Evolutionary conservation across 371 early-diverging fungal genomes (phyloP).

Genomic region (Zychaea mexicana): DNA sequence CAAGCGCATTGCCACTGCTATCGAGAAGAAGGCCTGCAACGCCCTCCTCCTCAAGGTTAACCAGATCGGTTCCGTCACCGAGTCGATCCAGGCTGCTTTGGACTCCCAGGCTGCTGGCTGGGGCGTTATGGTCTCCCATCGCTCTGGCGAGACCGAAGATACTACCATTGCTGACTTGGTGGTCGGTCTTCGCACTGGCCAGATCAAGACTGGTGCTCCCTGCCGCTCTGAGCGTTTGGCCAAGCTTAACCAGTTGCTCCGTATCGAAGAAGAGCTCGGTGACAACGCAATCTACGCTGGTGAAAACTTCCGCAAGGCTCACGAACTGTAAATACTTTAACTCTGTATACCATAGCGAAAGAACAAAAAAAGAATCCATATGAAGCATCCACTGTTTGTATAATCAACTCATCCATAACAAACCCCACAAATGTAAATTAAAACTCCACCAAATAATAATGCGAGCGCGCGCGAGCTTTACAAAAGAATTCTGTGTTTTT

Average conservation of each 20-base stretch:
- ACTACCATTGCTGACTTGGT: conserved; percentile 98
- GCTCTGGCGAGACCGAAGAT: conserved; percentile 99
- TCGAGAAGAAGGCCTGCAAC: conserved; percentile 95
- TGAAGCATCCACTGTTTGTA: too few relatives aligned
- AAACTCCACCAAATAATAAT: neutral
- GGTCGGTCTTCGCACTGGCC: conserved; percentile 97
- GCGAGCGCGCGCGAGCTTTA: neutral
- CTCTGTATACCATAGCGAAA: neutral
- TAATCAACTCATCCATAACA: too few relatives aligned
- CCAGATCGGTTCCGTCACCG: conserved; percentile 99
- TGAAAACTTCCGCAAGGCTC: conserved; percentile 88
- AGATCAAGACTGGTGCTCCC: conserved; percentile 99
- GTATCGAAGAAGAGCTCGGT: conserved; percentile 91
- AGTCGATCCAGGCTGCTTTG: conserved; percentile 85
- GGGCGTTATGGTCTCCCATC: conserved; percentile 99
- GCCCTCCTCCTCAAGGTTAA: conserved; percentile 98
- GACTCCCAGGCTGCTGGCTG: conserved; percentile 84
- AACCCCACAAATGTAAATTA: neutral
- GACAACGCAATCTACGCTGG: conserved; percentile 90
- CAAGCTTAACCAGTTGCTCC: conserved; percentile 98
- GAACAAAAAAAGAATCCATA: neutral
- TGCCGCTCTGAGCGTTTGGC: conserved; percentile 98
- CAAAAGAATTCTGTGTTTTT: neutral
- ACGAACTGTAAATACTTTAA: conserved; percentile 52
- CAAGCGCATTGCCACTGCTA: conserved; percentile 86